These are phyloP conservation scores for Fraxinus cuspidata DNA, from an alignment of 257 asterid genomes.

Conservation along the genomic window DNA sequence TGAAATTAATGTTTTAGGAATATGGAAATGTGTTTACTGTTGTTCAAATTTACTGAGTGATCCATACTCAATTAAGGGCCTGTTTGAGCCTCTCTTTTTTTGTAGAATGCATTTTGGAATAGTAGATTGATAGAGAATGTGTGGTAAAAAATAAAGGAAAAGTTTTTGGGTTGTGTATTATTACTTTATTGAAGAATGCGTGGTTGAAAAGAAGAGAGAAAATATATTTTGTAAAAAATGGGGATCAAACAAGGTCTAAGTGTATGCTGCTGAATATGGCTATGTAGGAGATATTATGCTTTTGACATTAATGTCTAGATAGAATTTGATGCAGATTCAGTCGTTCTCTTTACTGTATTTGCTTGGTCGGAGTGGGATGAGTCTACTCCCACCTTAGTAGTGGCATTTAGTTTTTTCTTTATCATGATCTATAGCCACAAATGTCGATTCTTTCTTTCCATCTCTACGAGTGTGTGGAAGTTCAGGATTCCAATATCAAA, in stretches of 20 bases:
- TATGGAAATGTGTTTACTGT: neutral
- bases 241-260: too few relatives aligned
- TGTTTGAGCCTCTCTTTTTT: too few relatives aligned
- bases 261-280: neutral
- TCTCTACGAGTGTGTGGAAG: neutral
- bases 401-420: neutral
- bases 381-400: neutral
- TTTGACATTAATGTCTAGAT: neutral
- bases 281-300: conserved; percentile 8
- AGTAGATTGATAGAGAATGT: too few relatives aligned
- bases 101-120: too few relatives aligned
- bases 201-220: too few relatives aligned
- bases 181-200: too few relatives aligned
- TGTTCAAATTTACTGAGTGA: neutral
- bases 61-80: too few relatives aligned
- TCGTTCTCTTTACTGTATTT: neutral
- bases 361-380: neutral
- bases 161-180: too few relatives aligned
- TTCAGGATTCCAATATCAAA: neutral
- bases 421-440: neutral
- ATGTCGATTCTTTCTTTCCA: neutral
- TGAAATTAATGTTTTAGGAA: neutral
- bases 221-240: too few relatives aligned
- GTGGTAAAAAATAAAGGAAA: too few relatives aligned
- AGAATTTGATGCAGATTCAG: neutral